Evolutionary conservation across 768 basidiomycete genomes (phyloP).

Genomic region (Lactarius deliciosus): DNA sequence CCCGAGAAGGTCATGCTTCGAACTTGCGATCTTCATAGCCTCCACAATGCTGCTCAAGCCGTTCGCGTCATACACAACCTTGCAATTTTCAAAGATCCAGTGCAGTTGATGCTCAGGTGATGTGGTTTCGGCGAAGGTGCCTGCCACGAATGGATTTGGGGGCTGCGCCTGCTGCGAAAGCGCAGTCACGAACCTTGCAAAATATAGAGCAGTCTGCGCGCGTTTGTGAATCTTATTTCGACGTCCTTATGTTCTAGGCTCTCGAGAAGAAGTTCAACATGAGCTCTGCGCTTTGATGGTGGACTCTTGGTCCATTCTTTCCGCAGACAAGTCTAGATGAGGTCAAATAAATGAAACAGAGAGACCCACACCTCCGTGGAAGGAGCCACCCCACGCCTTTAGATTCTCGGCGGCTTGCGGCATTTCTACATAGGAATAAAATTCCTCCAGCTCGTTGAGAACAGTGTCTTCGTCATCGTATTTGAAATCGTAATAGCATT

Average conservation of each 20-base stretch:
- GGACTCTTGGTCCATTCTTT: constrained; percentile 80
- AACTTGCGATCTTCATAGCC: constrained; percentile 85
- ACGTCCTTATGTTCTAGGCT: constrained; percentile 84
- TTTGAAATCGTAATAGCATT: constrained; percentile 86
- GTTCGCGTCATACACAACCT: constrained; percentile 78
- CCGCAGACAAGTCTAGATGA: constrained; percentile 25
- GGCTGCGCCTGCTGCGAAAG: constrained; percentile 14
- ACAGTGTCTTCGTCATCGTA: constrained; percentile 97
- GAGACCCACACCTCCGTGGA: constrained; percentile 59
- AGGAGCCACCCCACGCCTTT: constrained; percentile 85
- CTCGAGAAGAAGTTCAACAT: constrained; percentile 80
- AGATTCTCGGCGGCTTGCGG: constrained; percentile 85
- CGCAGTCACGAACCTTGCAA: constrained; percentile 67
- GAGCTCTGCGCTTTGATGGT: constrained; percentile 58
- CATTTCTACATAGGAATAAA: constrained; percentile 97
- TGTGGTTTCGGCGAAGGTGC: constrained; percentile 86
- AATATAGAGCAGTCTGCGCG: constrained; percentile 84
- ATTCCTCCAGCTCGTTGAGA: constrained; percentile 95
- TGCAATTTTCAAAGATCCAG: constrained; percentile 94
- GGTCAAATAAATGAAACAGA: constrained; percentile 16
- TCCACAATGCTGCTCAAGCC: constrained; percentile 81
- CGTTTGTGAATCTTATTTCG: constrained; percentile 82
- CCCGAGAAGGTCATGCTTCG: constrained; percentile 85
- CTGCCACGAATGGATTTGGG: constrained; percentile 40
- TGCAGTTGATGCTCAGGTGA: constrained; percentile 94